phyloP scores from a whole-genome alignment of 305 asterid genomes.

The Coffea humblotiana region DNA sequence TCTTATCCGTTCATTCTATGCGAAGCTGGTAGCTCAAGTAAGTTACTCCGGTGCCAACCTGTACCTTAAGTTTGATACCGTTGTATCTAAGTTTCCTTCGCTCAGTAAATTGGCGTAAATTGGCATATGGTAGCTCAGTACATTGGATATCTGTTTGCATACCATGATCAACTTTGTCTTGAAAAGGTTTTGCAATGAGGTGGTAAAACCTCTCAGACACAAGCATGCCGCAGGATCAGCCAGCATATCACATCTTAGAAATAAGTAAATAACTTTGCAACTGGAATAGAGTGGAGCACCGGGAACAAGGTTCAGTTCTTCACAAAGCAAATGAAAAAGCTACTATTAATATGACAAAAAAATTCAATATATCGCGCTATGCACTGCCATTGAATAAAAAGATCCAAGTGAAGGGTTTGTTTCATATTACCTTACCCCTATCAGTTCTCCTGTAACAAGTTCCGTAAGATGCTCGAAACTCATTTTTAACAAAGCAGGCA shows the following conservation, averaged over 20 bases:
- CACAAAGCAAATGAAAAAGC: not conserved
- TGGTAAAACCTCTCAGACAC: not conserved
- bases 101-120: too few species aligned
- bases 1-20: too few species aligned
- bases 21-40: not conserved
- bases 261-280: not conserved
- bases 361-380: not conserved
- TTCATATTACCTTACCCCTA: not conserved
- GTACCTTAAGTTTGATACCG: not conserved
- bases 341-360: not conserved
- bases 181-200: not conserved
- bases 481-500: not conserved
- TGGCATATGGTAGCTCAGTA: too few species aligned
- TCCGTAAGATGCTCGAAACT: not conserved
- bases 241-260: not conserved
- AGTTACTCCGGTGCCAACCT: not conserved
- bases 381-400: not conserved
- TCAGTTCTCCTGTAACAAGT: not conserved
- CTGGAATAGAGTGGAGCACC: not conserved
- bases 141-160: not conserved
- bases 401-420: not conserved
- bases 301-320: not conserved
- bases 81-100: not conserved
- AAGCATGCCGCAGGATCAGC: too few species aligned
- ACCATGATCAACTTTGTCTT: not conserved